A percentile compares a stretch with the other conserved stretches of the same genome.
Evolutionary conservation across 352 stramenopile species (phyloP).

Genomic region (Globisporangium heterothallicum): DNA sequence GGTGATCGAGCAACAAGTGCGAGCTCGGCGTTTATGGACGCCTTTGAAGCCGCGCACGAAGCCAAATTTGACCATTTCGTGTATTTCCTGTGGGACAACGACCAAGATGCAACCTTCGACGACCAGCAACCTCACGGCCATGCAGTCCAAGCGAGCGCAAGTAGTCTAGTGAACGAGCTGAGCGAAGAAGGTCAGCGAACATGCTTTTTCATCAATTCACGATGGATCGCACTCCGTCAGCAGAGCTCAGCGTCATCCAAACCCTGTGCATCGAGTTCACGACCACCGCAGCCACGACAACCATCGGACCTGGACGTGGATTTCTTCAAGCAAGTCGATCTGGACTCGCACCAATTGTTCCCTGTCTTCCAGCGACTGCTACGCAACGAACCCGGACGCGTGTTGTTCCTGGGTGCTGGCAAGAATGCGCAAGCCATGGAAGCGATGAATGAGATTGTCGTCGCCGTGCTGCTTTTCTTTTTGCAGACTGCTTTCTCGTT

Average conservation of each 20-base stretch:
- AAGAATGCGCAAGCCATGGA: slow-evolving; percentile 14
- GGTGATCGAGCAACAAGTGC: slow-evolving; percentile 15
- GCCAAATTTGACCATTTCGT: slow-evolving; percentile 44
- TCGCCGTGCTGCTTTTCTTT: slow-evolving; percentile 44
- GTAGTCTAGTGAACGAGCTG: slow-evolving; percentile 17
- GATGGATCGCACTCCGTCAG: neutral
- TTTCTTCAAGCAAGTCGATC: slow-evolving; percentile 36
- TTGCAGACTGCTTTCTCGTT: slow-evolving; percentile 28
- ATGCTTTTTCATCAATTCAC: slow-evolving; percentile 22
- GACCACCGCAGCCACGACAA: slow-evolving; percentile 4
- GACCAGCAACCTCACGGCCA: neutral
- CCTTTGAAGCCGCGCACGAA: slow-evolving; percentile 33
- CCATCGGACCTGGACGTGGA: slow-evolving; percentile 5
- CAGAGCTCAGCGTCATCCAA: neutral
- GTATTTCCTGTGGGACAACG: slow-evolving; percentile 32
- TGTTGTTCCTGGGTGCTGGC: slow-evolving; percentile 34
- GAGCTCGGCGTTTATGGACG: slow-evolving; percentile 23
- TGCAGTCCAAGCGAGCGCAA: neutral
- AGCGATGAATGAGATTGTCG: slow-evolving; percentile 22
- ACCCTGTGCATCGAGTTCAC: neutral
- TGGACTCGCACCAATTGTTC: slow-evolving; percentile 30
- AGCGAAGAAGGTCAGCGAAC: slow-evolving; percentile 34
- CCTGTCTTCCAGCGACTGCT: slow-evolving; percentile 41
- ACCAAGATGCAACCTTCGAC: slow-evolving; percentile 14
- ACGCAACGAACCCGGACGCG: slow-evolving; percentile 28